Evolutionary conservation across 1,284 basidiomycete species (phyloP), one percentile per base, ranked within the genome.

Genomic region (Sanguinoderma infundibulare): DNA sequence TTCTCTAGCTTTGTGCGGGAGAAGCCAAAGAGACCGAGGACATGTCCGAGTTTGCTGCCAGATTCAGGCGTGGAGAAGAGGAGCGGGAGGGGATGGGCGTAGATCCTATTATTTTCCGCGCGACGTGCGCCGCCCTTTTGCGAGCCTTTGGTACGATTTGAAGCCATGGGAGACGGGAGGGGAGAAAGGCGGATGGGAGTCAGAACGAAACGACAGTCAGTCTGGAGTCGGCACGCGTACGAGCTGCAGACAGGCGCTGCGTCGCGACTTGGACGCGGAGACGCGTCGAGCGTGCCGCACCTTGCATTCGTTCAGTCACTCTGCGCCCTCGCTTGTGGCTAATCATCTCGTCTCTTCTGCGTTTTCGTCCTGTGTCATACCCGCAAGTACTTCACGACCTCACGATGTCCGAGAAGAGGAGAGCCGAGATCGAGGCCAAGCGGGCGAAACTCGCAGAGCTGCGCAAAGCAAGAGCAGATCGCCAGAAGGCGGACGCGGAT

Each of bases 391-490:
- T 17, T n/a, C 22, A 54, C 28, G 40, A 28, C 20, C 14, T 15
- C 22, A 55, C 22, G n/a, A 76, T 74, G 76, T 73, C 75, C 22
- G 81, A 81, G 59, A 73, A 77, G 60, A 82, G 90, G 40, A 77
- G 87, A 70, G 85, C 89, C 70, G 96, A 98, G 78, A 94, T 98
- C 64, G 95, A 96, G 77, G 93, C 91, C 42, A 99, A 98, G 78
- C 83, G 90, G 62, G 87, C 89, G 7, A 96, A 95, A 75, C 87
- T 98, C 44, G 94, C 87, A 51, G 94, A 96, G 66, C 82, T 96
- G 32, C 83, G 90, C 62, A 86, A 87, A 70, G 90, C 87, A 40
- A 78, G 93, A 42, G 85, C 86, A 51, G 87, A 90, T 63, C 81
- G 92, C 63, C 84, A 90, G 70, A 83, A 80, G 58, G 81, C 79